phyloP scores from a whole-genome alignment of 2,329 filamentous ascomycete genomes.

The Akanthomyces lecanii region DNA sequence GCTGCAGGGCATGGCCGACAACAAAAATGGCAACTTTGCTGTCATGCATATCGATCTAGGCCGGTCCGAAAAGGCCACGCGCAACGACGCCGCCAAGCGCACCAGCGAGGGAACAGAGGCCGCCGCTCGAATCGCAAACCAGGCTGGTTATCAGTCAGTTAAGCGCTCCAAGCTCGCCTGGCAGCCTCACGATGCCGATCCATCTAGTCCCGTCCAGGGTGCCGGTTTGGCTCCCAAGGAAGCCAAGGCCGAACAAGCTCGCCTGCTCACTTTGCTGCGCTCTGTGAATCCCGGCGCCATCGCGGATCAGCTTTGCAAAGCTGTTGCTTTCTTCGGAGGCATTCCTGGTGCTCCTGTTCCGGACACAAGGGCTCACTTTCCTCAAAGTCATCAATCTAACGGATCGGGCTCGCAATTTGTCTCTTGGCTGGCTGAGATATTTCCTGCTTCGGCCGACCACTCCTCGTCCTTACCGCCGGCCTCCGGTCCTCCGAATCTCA shows the following conservation, averaged over 20 bases:
- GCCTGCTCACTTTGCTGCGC: slow-evolving; percentile 53
- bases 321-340: slow-evolving; percentile 60
- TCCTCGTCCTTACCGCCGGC: neutral
- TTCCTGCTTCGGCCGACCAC: slow-evolving; percentile 36
- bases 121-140: slow-evolving; percentile 52
- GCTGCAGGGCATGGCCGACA: slow-evolving; percentile 54
- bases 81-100: slow-evolving; percentile 54
- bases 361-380: slow-evolving; percentile 48
- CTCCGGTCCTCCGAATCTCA: neutral
- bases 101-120: slow-evolving; percentile 58
- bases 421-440: slow-evolving; percentile 61
- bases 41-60: slow-evolving; percentile 58
- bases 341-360: slow-evolving; percentile 52
- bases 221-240: slow-evolving; percentile 35
- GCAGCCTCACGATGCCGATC: slow-evolving; percentile 25
- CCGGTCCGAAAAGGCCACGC: slow-evolving; percentile 42
- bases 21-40: slow-evolving; percentile 56
- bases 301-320: slow-evolving; percentile 60
- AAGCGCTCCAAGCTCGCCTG: slow-evolving; percentile 39
- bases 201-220: slow-evolving; percentile 14
- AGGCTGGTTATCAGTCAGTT: slow-evolving; percentile 49
- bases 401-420: slow-evolving; percentile 56
- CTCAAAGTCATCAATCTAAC: slow-evolving; percentile 52
- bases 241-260: slow-evolving; percentile 56
- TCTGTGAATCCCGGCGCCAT: slow-evolving; percentile 52